phyloP scores from a whole-genome alignment of 495 filamentous ascomycete genomes.

The Tuber borchii region DNA sequence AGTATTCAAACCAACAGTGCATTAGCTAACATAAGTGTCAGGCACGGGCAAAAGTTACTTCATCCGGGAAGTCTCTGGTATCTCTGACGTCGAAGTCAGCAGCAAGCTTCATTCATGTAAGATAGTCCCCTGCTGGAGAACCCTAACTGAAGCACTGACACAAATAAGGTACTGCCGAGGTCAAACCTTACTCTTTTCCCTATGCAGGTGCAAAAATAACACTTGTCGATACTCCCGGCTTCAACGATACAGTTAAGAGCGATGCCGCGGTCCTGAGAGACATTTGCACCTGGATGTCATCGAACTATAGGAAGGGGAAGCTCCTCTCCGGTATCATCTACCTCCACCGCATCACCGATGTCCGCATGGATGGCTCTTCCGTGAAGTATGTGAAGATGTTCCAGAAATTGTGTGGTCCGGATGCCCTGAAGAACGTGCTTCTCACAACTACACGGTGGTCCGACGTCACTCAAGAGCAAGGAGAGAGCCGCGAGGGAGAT shows the following conservation, averaged over 20 bases:
- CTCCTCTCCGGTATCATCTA: conserved; percentile 45
- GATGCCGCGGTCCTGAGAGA: conserved; percentile 46
- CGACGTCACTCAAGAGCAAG: conserved; percentile 23
- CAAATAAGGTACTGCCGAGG: conserved; percentile 27
- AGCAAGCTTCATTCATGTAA: conserved; percentile 29
- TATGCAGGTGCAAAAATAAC: conserved; percentile 31
- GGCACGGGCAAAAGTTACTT: conserved; percentile 42
- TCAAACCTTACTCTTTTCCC: conserved; percentile 12
- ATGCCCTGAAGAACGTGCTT: too few relatives aligned
- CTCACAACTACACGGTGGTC: background rate
- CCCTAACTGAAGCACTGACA: background rate
- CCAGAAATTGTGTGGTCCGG: conserved; percentile 44
- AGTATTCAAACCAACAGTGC: background rate
- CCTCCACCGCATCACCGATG: conserved; percentile 48
- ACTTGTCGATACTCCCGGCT: conserved; percentile 51
- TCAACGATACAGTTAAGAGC: conserved; percentile 47
- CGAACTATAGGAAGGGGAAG: conserved; percentile 32
- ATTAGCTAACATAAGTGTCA: background rate
- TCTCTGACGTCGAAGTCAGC: conserved; percentile 28
- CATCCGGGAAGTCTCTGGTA: conserved; percentile 31
- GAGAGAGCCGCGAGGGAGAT: conserved; percentile 15
- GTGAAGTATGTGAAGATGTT: conserved; percentile 47
- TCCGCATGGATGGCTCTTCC: conserved; percentile 44
- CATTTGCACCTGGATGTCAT: conserved; percentile 41
- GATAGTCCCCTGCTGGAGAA: background rate